Evolutionary conservation across 257 asterid genomes (phyloP).

Genomic region (Haberlea rhodopensis): DNA sequence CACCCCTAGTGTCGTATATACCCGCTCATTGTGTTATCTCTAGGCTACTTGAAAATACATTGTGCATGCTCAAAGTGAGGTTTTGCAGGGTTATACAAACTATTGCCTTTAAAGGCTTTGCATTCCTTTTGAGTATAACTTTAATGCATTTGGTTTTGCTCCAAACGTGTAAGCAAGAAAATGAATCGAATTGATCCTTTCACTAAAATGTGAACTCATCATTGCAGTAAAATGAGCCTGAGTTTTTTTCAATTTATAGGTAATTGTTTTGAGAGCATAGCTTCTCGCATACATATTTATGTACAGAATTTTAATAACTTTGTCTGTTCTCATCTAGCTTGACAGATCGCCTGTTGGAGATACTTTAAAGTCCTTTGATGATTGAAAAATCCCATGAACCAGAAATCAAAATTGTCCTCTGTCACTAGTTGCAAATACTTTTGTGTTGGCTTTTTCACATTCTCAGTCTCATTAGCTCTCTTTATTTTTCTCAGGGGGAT

Average conservation of each 20-base stretch:
- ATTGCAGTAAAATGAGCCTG: conserved; percentile 12
- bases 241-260: background rate
- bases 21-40: too few species aligned
- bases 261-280: conserved; percentile 2
- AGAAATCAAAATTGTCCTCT: conserved; percentile 44
- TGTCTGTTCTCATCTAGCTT: conserved; percentile 18
- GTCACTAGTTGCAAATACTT: conserved; percentile 41
- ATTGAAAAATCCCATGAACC: conserved; percentile 64
- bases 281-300: background rate
- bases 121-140: background rate
- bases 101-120: too few species aligned
- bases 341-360: conserved; percentile 34
- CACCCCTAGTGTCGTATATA: too few species aligned
- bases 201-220: background rate
- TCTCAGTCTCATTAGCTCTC: conserved; percentile 30
- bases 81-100: too few species aligned
- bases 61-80: too few species aligned
- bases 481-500: conserved; percentile 39
- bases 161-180: background rate
- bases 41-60: too few species aligned
- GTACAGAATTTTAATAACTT: background rate
- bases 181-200: background rate
- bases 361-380: conserved; percentile 33
- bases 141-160: too few species aligned
- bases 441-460: conserved; percentile 27